Base-by-base conservation (phyloP, 2,329 filamentous ascomycete genomes). In the Microascus cirrosus region DNA sequence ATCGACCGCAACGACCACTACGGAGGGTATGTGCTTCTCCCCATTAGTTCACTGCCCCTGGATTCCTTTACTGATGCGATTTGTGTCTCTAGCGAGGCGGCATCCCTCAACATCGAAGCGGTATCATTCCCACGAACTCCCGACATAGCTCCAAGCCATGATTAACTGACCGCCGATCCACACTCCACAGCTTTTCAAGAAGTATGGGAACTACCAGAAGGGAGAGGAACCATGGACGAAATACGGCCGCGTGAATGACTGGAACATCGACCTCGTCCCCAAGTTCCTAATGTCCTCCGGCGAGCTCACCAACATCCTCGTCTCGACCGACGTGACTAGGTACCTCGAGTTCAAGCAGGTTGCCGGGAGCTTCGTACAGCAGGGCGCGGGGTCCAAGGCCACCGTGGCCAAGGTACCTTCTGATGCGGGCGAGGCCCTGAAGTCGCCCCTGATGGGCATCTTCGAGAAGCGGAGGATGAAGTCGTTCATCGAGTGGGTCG, bases 1-100 rank as follows among this genome's bases (percentile, higher is more conserved):
- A 96, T 99, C 73, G 94, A 97, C 77, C 87, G 92, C 71, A 97
- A 97, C 73, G 90, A 95, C 73, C 92, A 97, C 79, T 97, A 96
- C 70, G 94, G 94, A 82, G 94, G 90, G 92, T 95, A 78, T 68
- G 88, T 80, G 60, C 58, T 60, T 54, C 60, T 58, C 42, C 58
- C 53, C 52, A 22, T 36, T 20, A 25, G 34, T 25, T 13, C 39
- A 60, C 50, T 50, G 60, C 54, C 50, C 51, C 42, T 52, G 59
- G 64, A 68, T 64, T 72, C 18, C n/a, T 36, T 13, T 22, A 15
- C 69, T 68, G 54, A 66, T 62, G 59, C 61, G 20, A 59, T 57
- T 53, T 59, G 58, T 60, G 60, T 8, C 55, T 52, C 39, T 39
- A 71, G 92, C 66, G 94, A 99, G 78, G 90, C 94, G 62, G 93